These are phyloP conservation scores for Xylariaceae sp. DNA, from an alignment of 2,329 filamentous ascomycete species.

Conservation along the genomic window DNA sequence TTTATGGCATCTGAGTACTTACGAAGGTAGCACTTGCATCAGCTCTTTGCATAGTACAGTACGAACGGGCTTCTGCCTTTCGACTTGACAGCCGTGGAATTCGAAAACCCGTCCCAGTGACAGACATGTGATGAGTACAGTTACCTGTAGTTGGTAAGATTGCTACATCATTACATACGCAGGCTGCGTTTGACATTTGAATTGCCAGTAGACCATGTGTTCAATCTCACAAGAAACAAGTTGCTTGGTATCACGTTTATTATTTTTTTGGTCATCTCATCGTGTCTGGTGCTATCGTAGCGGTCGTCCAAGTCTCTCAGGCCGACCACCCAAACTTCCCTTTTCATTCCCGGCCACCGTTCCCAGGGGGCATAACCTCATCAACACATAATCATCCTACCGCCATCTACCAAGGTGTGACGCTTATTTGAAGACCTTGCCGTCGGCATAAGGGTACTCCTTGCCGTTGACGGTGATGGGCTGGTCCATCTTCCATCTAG, in stretches of 20 bases:
- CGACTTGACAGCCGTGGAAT: too few species aligned
- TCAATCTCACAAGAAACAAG: not conserved
- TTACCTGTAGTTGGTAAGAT: too few species aligned
- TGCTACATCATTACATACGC: too few species aligned
- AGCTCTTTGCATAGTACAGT: too few species aligned
- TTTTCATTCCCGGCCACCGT: constrained; percentile 10
- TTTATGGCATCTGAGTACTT: too few species aligned
- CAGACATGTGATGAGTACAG: too few species aligned
- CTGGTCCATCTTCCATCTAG: constrained; percentile 90
- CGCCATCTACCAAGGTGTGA: constrained; percentile 6
- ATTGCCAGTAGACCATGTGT: too few species aligned
- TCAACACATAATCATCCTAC: constrained; percentile 24
- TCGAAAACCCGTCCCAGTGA: too few species aligned
- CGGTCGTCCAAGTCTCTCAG: constrained; percentile 4
- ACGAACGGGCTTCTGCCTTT: too few species aligned
- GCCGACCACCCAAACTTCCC: constrained; percentile 7
- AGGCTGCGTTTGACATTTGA: too few species aligned
- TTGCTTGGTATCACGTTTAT: constrained; percentile 16
- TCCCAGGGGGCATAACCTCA: constrained; percentile 20
- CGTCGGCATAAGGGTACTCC: constrained; percentile 80
- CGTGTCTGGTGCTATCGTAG: constrained; percentile 2
- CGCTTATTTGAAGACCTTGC: constrained; percentile 98
- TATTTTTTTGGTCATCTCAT: constrained; percentile 12
- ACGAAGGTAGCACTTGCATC: not conserved
- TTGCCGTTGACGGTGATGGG: constrained; percentile 75